Evolutionary conservation across 371 early-diverging fungal species (phyloP).

Genomic region (Parasitella parasitica): DNA sequence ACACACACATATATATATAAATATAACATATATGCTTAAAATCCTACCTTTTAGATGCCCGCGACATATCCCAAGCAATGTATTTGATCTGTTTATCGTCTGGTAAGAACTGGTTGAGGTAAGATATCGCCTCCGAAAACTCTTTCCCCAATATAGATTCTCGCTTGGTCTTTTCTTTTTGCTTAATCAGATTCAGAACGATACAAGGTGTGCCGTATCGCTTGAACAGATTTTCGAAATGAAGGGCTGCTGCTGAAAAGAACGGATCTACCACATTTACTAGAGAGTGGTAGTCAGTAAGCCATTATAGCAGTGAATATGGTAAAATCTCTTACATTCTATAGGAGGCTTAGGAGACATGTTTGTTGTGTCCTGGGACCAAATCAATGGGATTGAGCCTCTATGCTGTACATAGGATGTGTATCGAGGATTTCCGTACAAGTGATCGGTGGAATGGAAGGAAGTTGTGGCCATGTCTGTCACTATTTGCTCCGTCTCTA

Average conservation of each 20-base stretch:
- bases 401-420: slow-evolving; percentile 95
- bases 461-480: slow-evolving; percentile 87
- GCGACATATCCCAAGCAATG: slow-evolving; percentile 97
- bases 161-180: slow-evolving; percentile 85
- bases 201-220: slow-evolving; percentile 91
- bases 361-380: slow-evolving; percentile 91
- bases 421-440: slow-evolving; percentile 73
- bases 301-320: background rate
- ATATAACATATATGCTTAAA: no score
- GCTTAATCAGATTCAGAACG: slow-evolving; percentile 91
- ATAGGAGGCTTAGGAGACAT: slow-evolving; percentile 97
- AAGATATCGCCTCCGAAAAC: slow-evolving; percentile 76
- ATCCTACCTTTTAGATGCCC: slow-evolving; percentile 92
- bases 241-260: slow-evolving; percentile 86
- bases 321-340: slow-evolving; percentile 49
- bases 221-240: slow-evolving; percentile 88
- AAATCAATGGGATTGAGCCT: slow-evolving; percentile 94
- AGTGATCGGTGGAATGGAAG: slow-evolving; percentile 58
- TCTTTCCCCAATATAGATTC: slow-evolving; percentile 88
- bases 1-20: background rate
- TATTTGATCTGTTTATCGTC: slow-evolving; percentile 82
- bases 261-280: slow-evolving; percentile 91
- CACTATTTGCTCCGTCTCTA: slow-evolving; percentile 99
- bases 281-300: slow-evolving; percentile 1
- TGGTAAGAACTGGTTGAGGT: slow-evolving; percentile 88